phyloP scores from a whole-genome alignment of 306 rosid species.

The Luffa aegyptiaca region DNA sequence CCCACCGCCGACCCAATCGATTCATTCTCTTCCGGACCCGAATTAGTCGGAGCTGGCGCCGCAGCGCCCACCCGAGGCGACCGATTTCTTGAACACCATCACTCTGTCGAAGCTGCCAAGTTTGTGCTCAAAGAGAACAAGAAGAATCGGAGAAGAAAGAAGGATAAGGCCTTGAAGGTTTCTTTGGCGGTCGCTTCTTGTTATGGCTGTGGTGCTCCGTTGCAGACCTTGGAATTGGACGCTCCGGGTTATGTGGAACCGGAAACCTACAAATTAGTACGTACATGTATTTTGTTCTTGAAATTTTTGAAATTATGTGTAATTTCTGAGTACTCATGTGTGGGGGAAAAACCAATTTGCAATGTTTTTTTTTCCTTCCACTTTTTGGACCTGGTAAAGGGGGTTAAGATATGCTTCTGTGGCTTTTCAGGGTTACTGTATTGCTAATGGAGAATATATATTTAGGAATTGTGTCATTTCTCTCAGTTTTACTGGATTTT shows the following conservation, averaged over 20 bases:
- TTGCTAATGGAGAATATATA: not conserved
- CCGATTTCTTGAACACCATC: conserved; percentile 52
- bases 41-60: conserved; percentile 54
- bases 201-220: conserved; percentile 88
- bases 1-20: conserved; percentile 16
- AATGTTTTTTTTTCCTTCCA: not conserved
- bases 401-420: not conserved
- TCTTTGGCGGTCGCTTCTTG: conserved; percentile 42
- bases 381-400: not conserved
- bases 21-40: conserved; percentile 6
- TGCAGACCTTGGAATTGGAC: conserved; percentile 57
- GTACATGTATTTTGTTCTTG: not conserved
- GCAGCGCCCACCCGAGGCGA: conserved; percentile 84
- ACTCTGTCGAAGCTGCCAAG: conserved; percentile 50
- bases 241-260: conserved; percentile 70
- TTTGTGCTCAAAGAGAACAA: conserved; percentile 37
- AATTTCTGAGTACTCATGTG: not conserved
- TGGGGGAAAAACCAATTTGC: not conserved
- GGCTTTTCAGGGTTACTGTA: not conserved
- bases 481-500: not conserved
- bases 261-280: conserved; percentile 64
- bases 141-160: conserved; percentile 24
- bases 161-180: conserved; percentile 39
- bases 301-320: not conserved
- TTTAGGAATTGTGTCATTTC: not conserved